Conservation (phyloP, 169 alveolate species). For the Plasmodium coatneyi region DNA sequence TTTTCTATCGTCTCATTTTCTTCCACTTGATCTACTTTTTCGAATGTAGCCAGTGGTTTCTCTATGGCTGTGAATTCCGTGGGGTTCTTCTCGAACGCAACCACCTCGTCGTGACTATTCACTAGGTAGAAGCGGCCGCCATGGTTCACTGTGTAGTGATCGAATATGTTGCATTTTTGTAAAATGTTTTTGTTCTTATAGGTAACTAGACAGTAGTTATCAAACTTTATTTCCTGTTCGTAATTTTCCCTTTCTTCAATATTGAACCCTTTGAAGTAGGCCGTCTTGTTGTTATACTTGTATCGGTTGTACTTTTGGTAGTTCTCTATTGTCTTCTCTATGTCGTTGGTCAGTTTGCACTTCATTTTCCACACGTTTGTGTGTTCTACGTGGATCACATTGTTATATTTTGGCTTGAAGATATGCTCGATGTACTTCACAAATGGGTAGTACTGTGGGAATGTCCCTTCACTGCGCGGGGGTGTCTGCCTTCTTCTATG, state of each 20-base stretch:
- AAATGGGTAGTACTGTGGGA: slow-evolving; percentile 3
- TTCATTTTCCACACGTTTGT: slow-evolving; percentile 62
- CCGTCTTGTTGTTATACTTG: slow-evolving; percentile 40
- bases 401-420: slow-evolving; percentile 34
- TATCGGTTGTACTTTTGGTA: slow-evolving; percentile 57
- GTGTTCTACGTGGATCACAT: slow-evolving; percentile 32
- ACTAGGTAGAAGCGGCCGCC: slow-evolving; percentile 30
- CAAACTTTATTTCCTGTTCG: slow-evolving; percentile 52
- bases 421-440: slow-evolving; percentile 8
- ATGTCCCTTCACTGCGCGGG: not conserved
- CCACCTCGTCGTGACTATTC: slow-evolving; percentile 37
- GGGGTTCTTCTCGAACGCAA: slow-evolving; percentile 25
- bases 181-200: slow-evolving; percentile 55
- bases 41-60: slow-evolving; percentile 23
- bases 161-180: slow-evolving; percentile 40
- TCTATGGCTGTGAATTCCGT: slow-evolving; percentile 22
- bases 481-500: not conserved
- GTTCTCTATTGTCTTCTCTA: slow-evolving; percentile 33
- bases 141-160: slow-evolving; percentile 48
- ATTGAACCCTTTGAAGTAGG: slow-evolving; percentile 71
- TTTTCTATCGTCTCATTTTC: slow-evolving; percentile 29
- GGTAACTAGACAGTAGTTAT: slow-evolving; percentile 56
- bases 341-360: slow-evolving; percentile 18
- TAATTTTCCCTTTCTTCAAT: slow-evolving; percentile 65
- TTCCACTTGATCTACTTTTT: slow-evolving; percentile 16